These are phyloP conservation scores for Naganishia onofrii DNA, from an alignment of 768 basidiomycete genomes.

Conservation along the genomic window DNA sequence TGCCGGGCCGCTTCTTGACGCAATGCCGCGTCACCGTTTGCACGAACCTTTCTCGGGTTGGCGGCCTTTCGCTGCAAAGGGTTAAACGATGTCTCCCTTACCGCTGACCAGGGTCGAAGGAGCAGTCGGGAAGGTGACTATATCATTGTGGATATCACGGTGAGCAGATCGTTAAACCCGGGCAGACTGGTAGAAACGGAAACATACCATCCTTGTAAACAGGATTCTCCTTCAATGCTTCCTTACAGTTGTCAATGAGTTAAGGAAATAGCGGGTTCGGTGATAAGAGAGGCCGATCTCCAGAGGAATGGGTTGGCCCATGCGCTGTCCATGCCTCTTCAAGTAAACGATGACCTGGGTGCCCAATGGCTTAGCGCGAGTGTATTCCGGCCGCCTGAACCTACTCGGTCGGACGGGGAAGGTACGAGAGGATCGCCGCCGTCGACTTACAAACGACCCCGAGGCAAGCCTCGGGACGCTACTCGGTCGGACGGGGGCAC, in stretches of 20 bases:
- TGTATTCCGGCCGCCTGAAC: no score
- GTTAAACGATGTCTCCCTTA: conserved; percentile 93
- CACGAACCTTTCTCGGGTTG: conserved; percentile 37
- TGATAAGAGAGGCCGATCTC: conserved; percentile 73
- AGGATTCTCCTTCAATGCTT: conserved; percentile 77
- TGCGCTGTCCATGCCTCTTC: conserved; percentile 78
- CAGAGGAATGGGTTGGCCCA: conserved; percentile 74
- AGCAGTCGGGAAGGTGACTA: conserved; percentile 92
- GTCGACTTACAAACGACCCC: no score
- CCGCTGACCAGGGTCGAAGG: conserved; percentile 89
- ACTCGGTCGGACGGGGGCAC: no score
- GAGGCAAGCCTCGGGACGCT: no score
- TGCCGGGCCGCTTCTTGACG: conserved; percentile 14
- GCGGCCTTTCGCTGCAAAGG: conserved; percentile 46
- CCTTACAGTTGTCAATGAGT: conserved; percentile 86
- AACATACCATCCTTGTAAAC: conserved; percentile 87
- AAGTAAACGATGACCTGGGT: conserved; percentile 92
- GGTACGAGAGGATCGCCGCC: no score
- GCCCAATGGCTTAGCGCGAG: conserved; percentile 80
- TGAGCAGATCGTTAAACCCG: neutral
- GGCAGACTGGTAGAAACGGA: neutral
- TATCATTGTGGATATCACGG: no score
- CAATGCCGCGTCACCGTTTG: conserved; percentile 8
- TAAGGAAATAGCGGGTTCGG: conserved; percentile 66
- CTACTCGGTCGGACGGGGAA: no score